phyloP scores from a whole-genome alignment of 179 eudicot species.

The Silene noctiflora region DNA sequence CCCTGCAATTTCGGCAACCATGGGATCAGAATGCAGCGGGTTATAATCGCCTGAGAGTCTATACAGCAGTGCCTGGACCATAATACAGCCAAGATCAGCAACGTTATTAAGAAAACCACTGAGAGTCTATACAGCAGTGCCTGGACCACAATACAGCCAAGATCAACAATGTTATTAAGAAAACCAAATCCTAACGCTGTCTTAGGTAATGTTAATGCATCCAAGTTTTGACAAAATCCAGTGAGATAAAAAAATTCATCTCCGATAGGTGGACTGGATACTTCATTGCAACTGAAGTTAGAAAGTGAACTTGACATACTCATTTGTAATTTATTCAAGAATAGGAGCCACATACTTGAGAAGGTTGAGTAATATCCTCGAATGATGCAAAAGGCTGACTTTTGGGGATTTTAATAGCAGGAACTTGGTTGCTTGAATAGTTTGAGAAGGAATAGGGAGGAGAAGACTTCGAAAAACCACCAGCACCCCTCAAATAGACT shows the following conservation, averaged over 20 bases:
- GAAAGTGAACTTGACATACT: neutral
- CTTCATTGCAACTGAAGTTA: constrained; percentile 2
- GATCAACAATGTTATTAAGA: neutral
- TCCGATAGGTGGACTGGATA: constrained; percentile 8
- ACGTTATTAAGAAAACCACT: constrained; percentile 22
- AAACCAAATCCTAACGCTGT: neutral
- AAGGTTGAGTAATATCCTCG: constrained; percentile 78
- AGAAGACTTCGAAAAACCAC: constrained; percentile 85
- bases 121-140: constrained; percentile 91
- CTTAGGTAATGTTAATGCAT: neutral
- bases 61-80: constrained; percentile 80
- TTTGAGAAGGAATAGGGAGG: constrained; percentile 60
- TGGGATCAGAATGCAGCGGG: constrained; percentile 93
- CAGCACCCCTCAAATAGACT: constrained; percentile 75
- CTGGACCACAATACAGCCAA: constrained; percentile 42
- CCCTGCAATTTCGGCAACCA: constrained; percentile 76
- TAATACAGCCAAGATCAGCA: constrained; percentile 5
- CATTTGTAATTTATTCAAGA: neutral
- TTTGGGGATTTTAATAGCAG: constrained; percentile 55
- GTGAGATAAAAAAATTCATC: neutral
- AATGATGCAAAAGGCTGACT: constrained; percentile 64
- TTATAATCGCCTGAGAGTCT: constrained; percentile 98
- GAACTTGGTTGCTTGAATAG: constrained; percentile 45
- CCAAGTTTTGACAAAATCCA: neutral
- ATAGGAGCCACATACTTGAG: constrained; percentile 49